Evolutionary conservation across 2,329 filamentous ascomycete genomes (phyloP).

Genomic region (Penicillium sp.): DNA sequence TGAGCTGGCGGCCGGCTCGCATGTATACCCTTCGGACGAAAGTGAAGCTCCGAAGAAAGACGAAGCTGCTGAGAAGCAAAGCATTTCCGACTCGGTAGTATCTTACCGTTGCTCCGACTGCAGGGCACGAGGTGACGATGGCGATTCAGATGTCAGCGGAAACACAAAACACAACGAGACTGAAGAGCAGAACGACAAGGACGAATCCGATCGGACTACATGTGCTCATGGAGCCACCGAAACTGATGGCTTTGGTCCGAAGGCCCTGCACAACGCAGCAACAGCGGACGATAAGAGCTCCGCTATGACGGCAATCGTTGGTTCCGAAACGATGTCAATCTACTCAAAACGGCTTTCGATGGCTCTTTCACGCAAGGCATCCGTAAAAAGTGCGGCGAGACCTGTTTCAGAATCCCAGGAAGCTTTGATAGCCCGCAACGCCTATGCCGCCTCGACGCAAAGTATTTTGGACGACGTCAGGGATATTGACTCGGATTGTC

Average conservation of each 20-base stretch:
- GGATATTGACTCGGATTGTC: slow-evolving; percentile 24
- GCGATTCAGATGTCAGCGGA: slow-evolving; percentile 19
- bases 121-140: slow-evolving; percentile 21
- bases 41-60: slow-evolving; percentile 28
- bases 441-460: slow-evolving; percentile 31
- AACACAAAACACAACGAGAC: slow-evolving; percentile 9
- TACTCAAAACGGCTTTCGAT: slow-evolving; percentile 39
- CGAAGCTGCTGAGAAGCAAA: slow-evolving; percentile 29
- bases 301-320: slow-evolving; percentile 67
- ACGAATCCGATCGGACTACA: not conserved
- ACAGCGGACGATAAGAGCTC: slow-evolving; percentile 61
- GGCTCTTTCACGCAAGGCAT: slow-evolving; percentile 31
- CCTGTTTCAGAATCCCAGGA: slow-evolving; percentile 41
- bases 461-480: slow-evolving; percentile 33
- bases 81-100: slow-evolving; percentile 26
- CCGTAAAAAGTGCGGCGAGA: slow-evolving; percentile 27
- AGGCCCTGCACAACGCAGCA: slow-evolving; percentile 28
- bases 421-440: slow-evolving; percentile 33
- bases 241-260: slow-evolving; percentile 16
- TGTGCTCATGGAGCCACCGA: not conserved
- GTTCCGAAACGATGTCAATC: slow-evolving; percentile 38
- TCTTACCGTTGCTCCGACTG: slow-evolving; percentile 29
- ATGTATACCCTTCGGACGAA: slow-evolving; percentile 18
- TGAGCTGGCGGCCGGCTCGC: slow-evolving; percentile 29
- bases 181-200: slow-evolving; percentile 4